These are phyloP conservation scores for Immersiella caudata DNA, from an alignment of 495 filamentous ascomycete species.

Conservation along the genomic window DNA sequence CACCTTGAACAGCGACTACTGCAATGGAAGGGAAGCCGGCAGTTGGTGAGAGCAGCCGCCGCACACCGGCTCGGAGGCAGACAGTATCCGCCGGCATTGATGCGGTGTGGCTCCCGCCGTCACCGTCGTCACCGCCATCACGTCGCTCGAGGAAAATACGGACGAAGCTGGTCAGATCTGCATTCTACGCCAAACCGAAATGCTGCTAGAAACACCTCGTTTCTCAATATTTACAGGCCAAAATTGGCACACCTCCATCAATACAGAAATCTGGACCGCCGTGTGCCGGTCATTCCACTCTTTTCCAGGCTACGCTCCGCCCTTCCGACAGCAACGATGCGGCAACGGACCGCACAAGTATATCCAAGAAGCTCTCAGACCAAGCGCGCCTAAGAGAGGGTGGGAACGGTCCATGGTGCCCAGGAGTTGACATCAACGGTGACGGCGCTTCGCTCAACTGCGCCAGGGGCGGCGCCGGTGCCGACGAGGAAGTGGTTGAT, in stretches of 20 bases:
- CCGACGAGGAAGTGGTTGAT: constrained; percentile 51
- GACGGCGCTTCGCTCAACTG: constrained; percentile 45
- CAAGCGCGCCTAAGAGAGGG: constrained; percentile 33
- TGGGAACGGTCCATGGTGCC: constrained; percentile 47
- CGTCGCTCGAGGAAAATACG: background rate
- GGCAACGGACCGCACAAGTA: too few relatives aligned
- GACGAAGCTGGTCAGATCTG: background rate
- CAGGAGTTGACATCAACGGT: constrained; percentile 41
- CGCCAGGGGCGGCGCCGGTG: constrained; percentile 35
- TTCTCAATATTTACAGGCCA: constrained; percentile 26
- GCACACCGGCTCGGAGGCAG: background rate
- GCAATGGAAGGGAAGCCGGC: background rate
- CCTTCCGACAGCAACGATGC: background rate
- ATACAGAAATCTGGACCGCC: constrained; percentile 10
- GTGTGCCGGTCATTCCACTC: background rate
- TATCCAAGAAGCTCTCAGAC: too few relatives aligned
- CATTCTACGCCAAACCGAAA: background rate
- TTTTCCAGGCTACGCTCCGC: background rate
- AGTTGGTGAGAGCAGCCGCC: background rate
- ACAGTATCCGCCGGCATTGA: background rate
- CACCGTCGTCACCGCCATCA: background rate
- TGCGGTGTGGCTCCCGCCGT: background rate
- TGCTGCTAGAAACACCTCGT: background rate
- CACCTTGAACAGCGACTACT: background rate
- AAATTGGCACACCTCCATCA: constrained; percentile 17